Evolutionary conservation across 2,329 filamentous ascomycete species (phyloP), one percentile per base, ranked within the genome.

Genomic region (Neofusicoccum ribis): DNA sequence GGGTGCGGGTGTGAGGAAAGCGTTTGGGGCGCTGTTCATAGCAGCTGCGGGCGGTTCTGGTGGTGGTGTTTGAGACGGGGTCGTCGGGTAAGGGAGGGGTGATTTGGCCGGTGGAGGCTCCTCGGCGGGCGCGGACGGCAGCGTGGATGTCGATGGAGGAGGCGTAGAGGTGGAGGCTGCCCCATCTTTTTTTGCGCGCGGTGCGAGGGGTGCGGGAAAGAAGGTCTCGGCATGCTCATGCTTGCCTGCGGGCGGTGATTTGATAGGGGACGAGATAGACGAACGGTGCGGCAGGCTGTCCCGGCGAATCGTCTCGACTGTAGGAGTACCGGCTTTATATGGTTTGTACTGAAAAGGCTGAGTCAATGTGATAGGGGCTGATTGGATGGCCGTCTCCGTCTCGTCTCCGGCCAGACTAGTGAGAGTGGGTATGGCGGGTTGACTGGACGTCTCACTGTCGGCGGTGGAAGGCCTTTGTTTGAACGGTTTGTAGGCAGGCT

Each of bases 361-460:
- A 6, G 2, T 15, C 5, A 9, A 47, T 69, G 69, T 7, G 67
- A 67, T 34, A 71, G 69, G 15, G 63, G 31, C 31, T 66, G 67
- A 51, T 73, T 66, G 59, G 12, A 56, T 36, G 20, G 27, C 15
- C 20, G 70, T 74, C 34, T 46, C 54, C 7, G 70, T 68, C 23
- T 73, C 71, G 43, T 76, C 75, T 27, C 72, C 72, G 5, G 71
- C 65, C 1, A 75, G 76, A 63, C 75, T 77, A 34, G 76, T 74
- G 9, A 75, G 76, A 2, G 76, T 78, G 37, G 74, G 63, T 3
- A 77, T 72, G 1, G 72, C 69, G 3, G 71, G 73, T 36, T 72
- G 72, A 43, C 67, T 69, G 1, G 74, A 73, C 14, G 67, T 47
- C 58, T 66, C 64, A 41, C 65, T 61, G 47, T 63, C 23, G 8